These are phyloP conservation scores for Quercus agrifolia DNA, from an alignment of 306 rosid genomes.

Conservation along the genomic window DNA sequence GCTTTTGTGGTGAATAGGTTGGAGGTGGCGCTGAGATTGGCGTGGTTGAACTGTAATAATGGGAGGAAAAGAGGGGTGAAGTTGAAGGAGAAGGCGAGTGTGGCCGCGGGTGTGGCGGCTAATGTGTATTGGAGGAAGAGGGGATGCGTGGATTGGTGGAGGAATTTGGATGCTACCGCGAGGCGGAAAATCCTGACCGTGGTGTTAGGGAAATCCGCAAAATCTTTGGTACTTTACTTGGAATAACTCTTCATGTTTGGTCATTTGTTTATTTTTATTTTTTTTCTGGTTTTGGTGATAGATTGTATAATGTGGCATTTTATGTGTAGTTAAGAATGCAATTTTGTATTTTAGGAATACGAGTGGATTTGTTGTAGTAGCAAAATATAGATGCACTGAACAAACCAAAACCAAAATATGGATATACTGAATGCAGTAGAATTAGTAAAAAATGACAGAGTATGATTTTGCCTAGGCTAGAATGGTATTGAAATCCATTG, in stretches of 20 bases:
- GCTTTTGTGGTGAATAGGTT: slow-evolving; percentile 74
- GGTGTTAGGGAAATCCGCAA: slow-evolving; percentile 57
- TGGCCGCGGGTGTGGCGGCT: slow-evolving; percentile 38
- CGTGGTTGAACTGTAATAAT: slow-evolving; percentile 60
- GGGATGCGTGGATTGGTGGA: slow-evolving; percentile 91
- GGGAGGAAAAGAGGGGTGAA: slow-evolving; percentile 73
- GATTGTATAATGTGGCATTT: background rate
- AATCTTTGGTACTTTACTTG: slow-evolving; percentile 57
- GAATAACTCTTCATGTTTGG: background rate
- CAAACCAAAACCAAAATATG: too few relatives aligned
- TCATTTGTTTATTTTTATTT: background rate
- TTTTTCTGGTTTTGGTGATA: background rate
- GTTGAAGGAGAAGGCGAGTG: slow-evolving; percentile 69
- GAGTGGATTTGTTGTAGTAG: background rate
- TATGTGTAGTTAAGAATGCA: background rate
- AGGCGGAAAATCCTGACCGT: slow-evolving; percentile 49
- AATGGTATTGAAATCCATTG: too few relatives aligned
- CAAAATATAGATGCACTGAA: background rate
- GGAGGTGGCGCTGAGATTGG: slow-evolving; percentile 75
- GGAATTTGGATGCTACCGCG: slow-evolving; percentile 46
- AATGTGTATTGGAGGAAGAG: slow-evolving; percentile 91
- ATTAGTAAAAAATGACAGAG: too few relatives aligned
- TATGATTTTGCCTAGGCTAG: too few relatives aligned
- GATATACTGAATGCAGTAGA: too few relatives aligned
- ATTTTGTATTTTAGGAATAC: background rate